phyloP scores from a whole-genome alignment of 1,139 yeast species.

The Debaryomyces singareniensis region DNA sequence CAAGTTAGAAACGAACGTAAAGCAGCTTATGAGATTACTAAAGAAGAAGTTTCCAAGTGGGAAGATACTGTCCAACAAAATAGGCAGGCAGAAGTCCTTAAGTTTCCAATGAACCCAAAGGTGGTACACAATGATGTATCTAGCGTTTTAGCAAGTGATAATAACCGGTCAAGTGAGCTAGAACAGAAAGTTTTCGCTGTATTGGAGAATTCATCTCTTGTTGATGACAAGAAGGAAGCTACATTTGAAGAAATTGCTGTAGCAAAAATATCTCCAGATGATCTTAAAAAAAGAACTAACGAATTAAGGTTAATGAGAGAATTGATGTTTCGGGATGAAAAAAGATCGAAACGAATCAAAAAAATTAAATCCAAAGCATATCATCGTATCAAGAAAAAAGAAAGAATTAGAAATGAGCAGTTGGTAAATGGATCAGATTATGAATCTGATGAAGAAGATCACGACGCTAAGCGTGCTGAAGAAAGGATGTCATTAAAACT shows the following conservation, averaged over 20 bases:
- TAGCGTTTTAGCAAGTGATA: conserved; percentile 46
- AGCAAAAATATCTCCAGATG: conserved; percentile 79
- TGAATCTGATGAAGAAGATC: conserved; percentile 54
- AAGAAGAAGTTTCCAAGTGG: conserved; percentile 85
- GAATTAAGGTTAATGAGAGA: conserved; percentile 92
- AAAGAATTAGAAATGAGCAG: conserved; percentile 61
- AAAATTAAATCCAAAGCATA: conserved; percentile 91
- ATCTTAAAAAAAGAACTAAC: conserved; percentile 66
- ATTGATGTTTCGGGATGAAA: conserved; percentile 91
- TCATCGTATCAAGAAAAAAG: conserved; percentile 82
- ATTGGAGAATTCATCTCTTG: conserved; percentile 57
- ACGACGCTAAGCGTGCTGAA: conserved; percentile 68
- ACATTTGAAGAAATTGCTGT: conserved; percentile 83
- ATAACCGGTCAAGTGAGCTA: conserved; percentile 49
- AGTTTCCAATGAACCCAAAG: conserved; percentile 61
- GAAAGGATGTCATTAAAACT: conserved; percentile 92
- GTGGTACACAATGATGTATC: conserved; percentile 43
- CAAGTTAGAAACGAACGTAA: conserved; percentile 81
- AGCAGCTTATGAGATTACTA: conserved; percentile 88
- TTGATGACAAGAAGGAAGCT: conserved; percentile 70
- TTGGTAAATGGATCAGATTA: conserved; percentile 61
- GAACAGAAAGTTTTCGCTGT: conserved; percentile 62
- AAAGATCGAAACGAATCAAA: conserved; percentile 82
- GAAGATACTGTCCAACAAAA: conserved; percentile 72
- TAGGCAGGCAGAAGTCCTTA: conserved; percentile 77